Conservation (phyloP, 2,329 filamentous ascomycete genomes). For the Sclerotinia minor region DNA sequence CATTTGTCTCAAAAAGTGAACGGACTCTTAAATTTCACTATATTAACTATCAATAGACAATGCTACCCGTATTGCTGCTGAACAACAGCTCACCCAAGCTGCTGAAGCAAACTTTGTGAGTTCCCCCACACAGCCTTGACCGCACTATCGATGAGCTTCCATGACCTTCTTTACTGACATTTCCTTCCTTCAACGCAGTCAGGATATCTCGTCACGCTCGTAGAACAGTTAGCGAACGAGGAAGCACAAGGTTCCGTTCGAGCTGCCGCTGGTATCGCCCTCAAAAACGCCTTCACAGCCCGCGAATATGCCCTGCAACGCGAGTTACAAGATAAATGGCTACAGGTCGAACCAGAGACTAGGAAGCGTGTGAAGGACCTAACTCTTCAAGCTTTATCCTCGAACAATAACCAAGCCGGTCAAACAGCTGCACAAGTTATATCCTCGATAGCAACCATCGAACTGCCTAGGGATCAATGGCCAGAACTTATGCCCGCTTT, state of each 20-base stretch:
- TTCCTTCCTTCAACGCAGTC: conserved; percentile 56
- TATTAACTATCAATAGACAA: conserved; percentile 66
- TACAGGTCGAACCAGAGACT: conserved; percentile 76
- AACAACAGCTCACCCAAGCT: conserved; percentile 90
- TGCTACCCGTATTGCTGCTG: conserved; percentile 82
- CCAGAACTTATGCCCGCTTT: conserved; percentile 83
- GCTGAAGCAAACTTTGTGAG: conserved; percentile 94
- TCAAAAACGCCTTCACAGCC: conserved; percentile 97
- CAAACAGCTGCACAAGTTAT: conserved; percentile 93
- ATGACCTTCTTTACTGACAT: conserved; percentile 25
- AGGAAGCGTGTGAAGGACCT: conserved; percentile 87
- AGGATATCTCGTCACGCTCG: conserved; percentile 88
- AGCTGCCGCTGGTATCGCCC: conserved; percentile 89
- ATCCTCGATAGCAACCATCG: conserved; percentile 89
- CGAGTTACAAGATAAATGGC: conserved; percentile 92
- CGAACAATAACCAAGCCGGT: conserved; percentile 78
- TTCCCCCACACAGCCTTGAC: conserved; percentile 37
- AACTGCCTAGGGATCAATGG: conserved; percentile 93
- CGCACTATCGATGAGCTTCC: conserved; percentile 32
- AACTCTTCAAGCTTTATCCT: conserved; percentile 82
- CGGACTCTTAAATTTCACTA: conserved; percentile 5
- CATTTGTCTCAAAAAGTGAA: neutral
- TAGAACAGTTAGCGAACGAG: conserved; percentile 92
- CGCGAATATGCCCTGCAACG: conserved; percentile 85
- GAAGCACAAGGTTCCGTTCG: conserved; percentile 78